These are phyloP conservation scores for Syzygium aromaticum DNA, from an alignment of 345 rosid species.

Conservation along the genomic window DNA sequence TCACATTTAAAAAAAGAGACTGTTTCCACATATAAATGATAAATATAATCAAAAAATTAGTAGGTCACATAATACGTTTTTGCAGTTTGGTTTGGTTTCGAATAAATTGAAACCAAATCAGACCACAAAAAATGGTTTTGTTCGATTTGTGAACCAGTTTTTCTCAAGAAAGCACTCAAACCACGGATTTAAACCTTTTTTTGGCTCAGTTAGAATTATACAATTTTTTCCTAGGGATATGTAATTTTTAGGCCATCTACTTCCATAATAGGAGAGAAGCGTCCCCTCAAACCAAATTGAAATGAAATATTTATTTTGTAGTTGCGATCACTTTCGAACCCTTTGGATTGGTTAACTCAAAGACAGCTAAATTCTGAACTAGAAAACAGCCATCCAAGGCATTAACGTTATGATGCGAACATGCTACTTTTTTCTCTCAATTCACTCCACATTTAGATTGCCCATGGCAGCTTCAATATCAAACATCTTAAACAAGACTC, in stretches of 20 bases:
- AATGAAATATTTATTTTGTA: background rate
- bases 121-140: background rate
- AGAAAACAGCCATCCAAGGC: background rate
- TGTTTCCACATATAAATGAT: background rate
- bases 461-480: background rate
- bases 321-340: background rate
- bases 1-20: background rate
- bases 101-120: background rate
- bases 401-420: background rate
- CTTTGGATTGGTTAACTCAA: background rate
- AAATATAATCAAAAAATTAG: background rate
- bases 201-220: background rate
- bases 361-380: background rate
- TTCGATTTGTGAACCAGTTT: background rate
- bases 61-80: background rate
- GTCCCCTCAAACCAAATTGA: background rate
- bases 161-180: background rate
- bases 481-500: background rate
- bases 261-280: background rate
- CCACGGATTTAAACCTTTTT: background rate
- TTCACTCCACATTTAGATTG: background rate
- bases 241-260: background rate
- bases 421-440: background rate
- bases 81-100: background rate
- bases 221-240: background rate